Conservation (phyloP, 495 filamentous ascomycete genomes). For the Penicillium simplicissimum region DNA sequence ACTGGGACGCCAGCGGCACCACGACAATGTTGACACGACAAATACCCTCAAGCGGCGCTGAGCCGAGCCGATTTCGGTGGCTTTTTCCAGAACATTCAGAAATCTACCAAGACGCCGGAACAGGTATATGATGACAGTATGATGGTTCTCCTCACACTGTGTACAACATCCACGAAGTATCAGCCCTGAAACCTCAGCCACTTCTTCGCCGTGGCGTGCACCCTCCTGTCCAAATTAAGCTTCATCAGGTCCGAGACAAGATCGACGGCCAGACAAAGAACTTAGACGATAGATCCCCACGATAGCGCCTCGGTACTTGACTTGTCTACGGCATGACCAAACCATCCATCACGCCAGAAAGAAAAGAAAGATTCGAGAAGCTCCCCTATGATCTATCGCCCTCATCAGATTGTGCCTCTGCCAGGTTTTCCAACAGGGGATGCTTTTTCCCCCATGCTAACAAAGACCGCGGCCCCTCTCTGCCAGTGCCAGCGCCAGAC, state of each 20-base stretch:
- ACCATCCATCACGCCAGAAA: background rate
- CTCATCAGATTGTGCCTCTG: background rate
- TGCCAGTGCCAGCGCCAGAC: background rate
- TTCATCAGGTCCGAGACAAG: slow-evolving; percentile 31
- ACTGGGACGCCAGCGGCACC: background rate
- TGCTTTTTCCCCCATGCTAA: background rate
- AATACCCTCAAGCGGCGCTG: background rate
- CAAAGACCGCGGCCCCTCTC: background rate
- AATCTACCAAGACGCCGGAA: background rate
- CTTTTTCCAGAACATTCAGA: background rate
- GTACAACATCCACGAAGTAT: background rate
- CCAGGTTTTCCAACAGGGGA: background rate
- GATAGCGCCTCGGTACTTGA: background rate
- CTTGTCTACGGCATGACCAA: background rate
- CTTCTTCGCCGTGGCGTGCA: slow-evolving; percentile 13
- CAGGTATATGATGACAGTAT: background rate
- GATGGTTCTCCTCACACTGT: background rate
- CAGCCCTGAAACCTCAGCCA: slow-evolving; percentile 2
- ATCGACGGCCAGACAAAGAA: slow-evolving; percentile 15
- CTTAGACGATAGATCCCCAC: background rate
- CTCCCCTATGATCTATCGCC: background rate
- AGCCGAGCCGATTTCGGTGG: background rate
- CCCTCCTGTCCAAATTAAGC: slow-evolving; percentile 21
- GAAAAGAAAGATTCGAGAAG: background rate
- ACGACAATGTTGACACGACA: slow-evolving; percentile 5